Evolutionary conservation across 176 grass and related monocot genomes (phyloP).

Genomic region (Urochloa ruziziensis): DNA sequence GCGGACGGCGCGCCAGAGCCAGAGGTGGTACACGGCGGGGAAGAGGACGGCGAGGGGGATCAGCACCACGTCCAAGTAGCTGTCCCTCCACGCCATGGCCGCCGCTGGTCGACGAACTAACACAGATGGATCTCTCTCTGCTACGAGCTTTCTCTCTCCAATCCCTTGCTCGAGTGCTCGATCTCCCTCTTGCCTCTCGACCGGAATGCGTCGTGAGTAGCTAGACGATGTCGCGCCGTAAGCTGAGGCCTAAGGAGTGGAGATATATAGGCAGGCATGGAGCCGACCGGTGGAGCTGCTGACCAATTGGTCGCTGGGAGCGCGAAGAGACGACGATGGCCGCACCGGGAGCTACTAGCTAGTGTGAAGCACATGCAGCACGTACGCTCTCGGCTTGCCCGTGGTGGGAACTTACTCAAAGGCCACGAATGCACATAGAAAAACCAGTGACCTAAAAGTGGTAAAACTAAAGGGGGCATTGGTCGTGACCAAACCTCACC

Average conservation of each 20-base stretch:
- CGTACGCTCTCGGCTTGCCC: neutral
- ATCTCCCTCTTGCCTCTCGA: neutral
- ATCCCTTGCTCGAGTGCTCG: neutral
- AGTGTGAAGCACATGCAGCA: conserved; percentile 31
- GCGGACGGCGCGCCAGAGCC: conserved; percentile 57
- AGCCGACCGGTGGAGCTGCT: neutral
- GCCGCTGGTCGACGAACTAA: neutral
- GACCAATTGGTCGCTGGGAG: neutral
- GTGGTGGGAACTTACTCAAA: conserved; percentile 37
- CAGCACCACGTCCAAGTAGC: conserved; percentile 69
- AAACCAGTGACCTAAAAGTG: conserved; percentile 30
- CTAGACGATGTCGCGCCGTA: neutral
- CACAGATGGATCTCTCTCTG: neutral
- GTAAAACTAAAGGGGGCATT: neutral
- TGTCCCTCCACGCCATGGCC: conserved; percentile 56
- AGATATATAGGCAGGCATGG: neutral
- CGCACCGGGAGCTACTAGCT: neutral
- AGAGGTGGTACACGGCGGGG: conserved; percentile 64
- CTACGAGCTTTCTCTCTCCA: neutral
- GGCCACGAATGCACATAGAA: conserved; percentile 8
- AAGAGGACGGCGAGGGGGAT: conserved; percentile 61
- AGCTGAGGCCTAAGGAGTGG: no score
- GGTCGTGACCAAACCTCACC: conserved; percentile 16
- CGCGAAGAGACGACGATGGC: neutral
- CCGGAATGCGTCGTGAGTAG: neutral